Conservation (phyloP, 371 early-diverging fungal genomes). For the Mortierella sp. region DNA sequence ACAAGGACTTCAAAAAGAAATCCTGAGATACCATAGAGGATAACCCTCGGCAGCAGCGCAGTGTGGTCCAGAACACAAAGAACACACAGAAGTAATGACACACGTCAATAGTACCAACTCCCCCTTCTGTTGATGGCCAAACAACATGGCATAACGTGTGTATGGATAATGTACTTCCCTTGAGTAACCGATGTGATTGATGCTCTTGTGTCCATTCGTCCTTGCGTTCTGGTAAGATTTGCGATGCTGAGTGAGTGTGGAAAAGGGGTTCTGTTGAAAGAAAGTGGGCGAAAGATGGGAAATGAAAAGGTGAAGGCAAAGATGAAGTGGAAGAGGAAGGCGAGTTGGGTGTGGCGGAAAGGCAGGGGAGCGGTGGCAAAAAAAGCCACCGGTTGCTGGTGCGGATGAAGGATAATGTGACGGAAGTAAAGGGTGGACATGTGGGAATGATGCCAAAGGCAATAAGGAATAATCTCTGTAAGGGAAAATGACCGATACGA, state of each 20-base stretch:
- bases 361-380: no score
- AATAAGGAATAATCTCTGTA: no score
- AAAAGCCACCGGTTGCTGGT: no score
- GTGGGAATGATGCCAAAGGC: no score
- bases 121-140: neutral
- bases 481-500: no score
- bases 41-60: no score
- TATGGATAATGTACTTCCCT: neutral
- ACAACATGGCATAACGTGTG: neutral
- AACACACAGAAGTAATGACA: neutral
- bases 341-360: no score
- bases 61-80: neutral
- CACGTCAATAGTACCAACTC: neutral
- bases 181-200: neutral
- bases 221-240: neutral
- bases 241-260: neutral
- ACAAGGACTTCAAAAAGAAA: neutral
- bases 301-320: no score
- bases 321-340: no score
- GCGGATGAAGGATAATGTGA: no score
- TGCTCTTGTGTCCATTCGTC: neutral
- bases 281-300: no score
- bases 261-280: neutral
- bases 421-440: no score
- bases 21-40: neutral